Conservation (phyloP, 495 filamentous ascomycete genomes). For the Podospora australis region DNA sequence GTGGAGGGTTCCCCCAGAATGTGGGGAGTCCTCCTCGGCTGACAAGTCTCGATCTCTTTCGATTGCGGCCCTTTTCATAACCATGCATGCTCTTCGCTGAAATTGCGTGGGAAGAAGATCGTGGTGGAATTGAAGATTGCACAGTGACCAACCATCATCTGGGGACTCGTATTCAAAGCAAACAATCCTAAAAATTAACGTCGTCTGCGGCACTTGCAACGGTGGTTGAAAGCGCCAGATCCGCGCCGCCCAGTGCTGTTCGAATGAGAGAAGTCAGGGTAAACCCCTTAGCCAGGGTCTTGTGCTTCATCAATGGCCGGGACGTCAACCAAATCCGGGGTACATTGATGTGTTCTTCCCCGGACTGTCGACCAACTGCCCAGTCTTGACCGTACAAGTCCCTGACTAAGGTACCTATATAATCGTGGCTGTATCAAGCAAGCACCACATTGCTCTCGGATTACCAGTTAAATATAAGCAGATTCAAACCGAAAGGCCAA, state of each 20-base stretch:
- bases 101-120: not conserved
- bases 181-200: slow-evolving; percentile 2
- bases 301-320: too few relatives aligned
- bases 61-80: not conserved
- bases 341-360: too few relatives aligned
- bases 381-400: too few relatives aligned
- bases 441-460: too few relatives aligned
- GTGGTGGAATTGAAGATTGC: too few relatives aligned
- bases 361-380: too few relatives aligned
- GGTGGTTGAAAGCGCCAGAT: not conserved
- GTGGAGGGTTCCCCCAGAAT: slow-evolving; percentile 9
- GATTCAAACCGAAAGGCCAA: not conserved
- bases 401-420: not conserved
- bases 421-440: too few relatives aligned
- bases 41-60: slow-evolving; percentile 1
- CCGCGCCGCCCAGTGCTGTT: not conserved
- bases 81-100: not conserved
- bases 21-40: slow-evolving; percentile 12
- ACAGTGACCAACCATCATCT: too few relatives aligned
- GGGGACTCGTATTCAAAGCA: not conserved
- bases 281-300: slow-evolving; percentile 2
- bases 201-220: slow-evolving; percentile 5
- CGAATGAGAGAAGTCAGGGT: not conserved
- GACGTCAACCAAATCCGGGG: slow-evolving; percentile 11
- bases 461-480: too few relatives aligned